Conservation (phyloP, 163 green algal species). For the Scenedesmus sp. region DNA sequence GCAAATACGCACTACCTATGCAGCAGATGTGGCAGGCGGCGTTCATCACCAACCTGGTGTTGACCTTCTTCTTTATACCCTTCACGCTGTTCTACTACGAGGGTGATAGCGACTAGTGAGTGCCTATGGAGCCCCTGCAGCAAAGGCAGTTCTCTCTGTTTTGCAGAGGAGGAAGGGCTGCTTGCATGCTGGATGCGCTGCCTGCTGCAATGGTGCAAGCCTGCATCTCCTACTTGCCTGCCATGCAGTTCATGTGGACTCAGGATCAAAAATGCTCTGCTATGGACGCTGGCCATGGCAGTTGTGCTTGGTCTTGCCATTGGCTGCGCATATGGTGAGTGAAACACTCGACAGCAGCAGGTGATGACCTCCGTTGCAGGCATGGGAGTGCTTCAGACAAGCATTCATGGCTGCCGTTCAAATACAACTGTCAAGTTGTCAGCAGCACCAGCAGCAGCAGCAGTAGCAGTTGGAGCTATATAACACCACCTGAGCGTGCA, state of each 20-base stretch:
- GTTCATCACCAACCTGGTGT: slow-evolving; percentile 90
- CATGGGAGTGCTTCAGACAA: no score
- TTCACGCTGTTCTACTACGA: slow-evolving; percentile 99
- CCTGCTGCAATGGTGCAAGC: background rate
- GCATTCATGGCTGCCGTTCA: background rate
- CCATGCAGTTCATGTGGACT: slow-evolving; percentile 49
- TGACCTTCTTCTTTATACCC: slow-evolving; percentile 92
- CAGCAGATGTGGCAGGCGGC: slow-evolving; percentile 89
- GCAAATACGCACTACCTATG: slow-evolving; percentile 92
- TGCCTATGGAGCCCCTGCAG: slow-evolving; percentile 37
- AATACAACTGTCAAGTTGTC: background rate
- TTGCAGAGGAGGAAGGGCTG: background rate
- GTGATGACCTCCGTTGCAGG: background rate
- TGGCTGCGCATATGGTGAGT: slow-evolving; percentile 51
- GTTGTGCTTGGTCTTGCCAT: slow-evolving; percentile 53
- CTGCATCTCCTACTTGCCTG: background rate
- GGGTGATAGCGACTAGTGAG: slow-evolving; percentile 92
- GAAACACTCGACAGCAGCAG: background rate
- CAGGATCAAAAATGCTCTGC: slow-evolving; percentile 45
- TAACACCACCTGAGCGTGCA: background rate
- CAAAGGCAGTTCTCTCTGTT: background rate
- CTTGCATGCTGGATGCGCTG: background rate
- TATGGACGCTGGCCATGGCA: slow-evolving; percentile 45
- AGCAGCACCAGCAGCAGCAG: background rate
- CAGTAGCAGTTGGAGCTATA: no score